Percentiles rank a stretch among this genome's conserved stretches.
phyloP scores from a whole-genome alignment of 192 early-diverging fungal genomes.

The Coemansia sp. region DNA sequence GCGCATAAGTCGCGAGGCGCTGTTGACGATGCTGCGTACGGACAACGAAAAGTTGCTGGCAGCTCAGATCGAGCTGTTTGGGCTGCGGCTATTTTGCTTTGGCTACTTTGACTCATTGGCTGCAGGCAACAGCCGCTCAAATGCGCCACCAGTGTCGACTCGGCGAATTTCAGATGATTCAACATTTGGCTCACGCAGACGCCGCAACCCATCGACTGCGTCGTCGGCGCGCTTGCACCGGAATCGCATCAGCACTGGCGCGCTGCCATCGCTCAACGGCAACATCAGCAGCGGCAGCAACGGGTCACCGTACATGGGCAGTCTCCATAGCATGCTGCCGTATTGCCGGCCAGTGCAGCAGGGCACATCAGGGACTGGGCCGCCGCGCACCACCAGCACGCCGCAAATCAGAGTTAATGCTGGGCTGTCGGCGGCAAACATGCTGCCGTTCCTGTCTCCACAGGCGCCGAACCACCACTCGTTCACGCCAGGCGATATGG shows the following conservation, averaged over 20 bases:
- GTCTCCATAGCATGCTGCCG: conserved; percentile 1
- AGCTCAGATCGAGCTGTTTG: conserved; percentile 50
- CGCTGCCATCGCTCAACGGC: conserved; percentile 7
- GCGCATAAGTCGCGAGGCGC: background rate
- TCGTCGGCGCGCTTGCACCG: conserved; percentile 14
- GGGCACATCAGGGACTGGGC: background rate
- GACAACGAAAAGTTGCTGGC: conserved; percentile 38
- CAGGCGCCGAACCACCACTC: conserved; percentile 19
- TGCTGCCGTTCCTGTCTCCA: conserved; percentile 38
- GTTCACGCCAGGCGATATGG: conserved; percentile 25
- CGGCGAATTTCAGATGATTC: conserved; percentile 13
- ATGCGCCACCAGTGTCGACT: background rate
- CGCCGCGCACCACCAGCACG: background rate
- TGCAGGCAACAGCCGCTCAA: background rate
- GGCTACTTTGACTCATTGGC: conserved; percentile 42
- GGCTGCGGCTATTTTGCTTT: conserved; percentile 38
- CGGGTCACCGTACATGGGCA: conserved; percentile 14
- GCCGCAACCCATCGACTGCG: background rate
- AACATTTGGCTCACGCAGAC: conserved; percentile 2
- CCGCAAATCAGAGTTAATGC: conserved; percentile 15
- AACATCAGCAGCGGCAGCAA: conserved; percentile 14
- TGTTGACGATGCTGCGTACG: conserved; percentile 18
- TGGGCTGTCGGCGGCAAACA: background rate
- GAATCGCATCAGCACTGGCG: conserved; percentile 23
- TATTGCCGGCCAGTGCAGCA: conserved; percentile 21